Base-by-base conservation (phyloP, 164 flowering plant genomes). In the Macadamia tetraphylla region DNA sequence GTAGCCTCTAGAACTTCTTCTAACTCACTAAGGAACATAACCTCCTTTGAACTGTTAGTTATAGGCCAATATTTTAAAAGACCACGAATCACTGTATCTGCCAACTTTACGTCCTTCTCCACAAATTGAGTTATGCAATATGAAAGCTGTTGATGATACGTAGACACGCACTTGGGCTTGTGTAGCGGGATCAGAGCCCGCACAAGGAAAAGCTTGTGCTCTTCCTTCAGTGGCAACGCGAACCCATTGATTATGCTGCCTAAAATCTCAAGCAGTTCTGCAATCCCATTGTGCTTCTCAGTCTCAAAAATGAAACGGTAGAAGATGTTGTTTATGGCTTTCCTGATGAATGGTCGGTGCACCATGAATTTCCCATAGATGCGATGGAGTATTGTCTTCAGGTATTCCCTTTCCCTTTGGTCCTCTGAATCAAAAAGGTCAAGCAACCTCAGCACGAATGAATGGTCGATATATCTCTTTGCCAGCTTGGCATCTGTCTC, bases 401-500 rank as follows among this genome's bases (percentile, higher is more conserved):
- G 58, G 75, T 87, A 90, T 70, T 90, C 96, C 79, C 96, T 85
- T 78, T 90, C 96, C 65, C 96, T 76, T 55, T 86, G 96, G 71
- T 89, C 96, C 79, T 89, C 96, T 1, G 96, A 88, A 58, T 86
- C 90, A 76, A 88, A 88, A 32, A 88, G 78, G 63, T 90, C 96
- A 0, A 90, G 85, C 85, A 90, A 71, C 73, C 83, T 81, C 81
- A 90, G 74, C 74, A 90, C 87, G 68, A 90, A 90, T 13, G 91
- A 83, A 69, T 88, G 96, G 59, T 90, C 96, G 65, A 90, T 75
- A 67, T 81, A 88, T 75, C 91, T 80, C 68, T 90, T 90, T 0
- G 94, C 94, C 66, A 90, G 81, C 79, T 88, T 90, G 43, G 94
- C 92, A 79, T 90, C 94, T 1, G 88, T 88, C 79, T 87, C 94